Conservation (phyloP, 805 yeast genomes). For the Blastobotrys americana region DNA sequence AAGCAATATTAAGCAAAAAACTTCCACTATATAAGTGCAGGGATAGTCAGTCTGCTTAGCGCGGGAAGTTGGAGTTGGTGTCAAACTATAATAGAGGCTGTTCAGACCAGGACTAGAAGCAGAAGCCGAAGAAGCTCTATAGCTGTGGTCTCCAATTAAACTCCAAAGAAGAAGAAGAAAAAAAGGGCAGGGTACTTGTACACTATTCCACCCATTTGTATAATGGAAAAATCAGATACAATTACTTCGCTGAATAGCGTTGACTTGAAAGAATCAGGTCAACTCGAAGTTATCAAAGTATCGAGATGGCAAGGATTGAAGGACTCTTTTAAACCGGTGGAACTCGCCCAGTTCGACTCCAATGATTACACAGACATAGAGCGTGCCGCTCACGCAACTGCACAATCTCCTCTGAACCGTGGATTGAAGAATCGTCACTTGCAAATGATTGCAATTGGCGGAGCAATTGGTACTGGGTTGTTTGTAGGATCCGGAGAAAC, state of each 20-base stretch:
- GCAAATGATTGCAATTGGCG: constrained; percentile 72
- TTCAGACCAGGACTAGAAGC: no score
- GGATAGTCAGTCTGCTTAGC: no score
- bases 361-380: constrained; percentile 31
- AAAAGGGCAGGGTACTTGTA: no score
- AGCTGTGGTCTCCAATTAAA: no score
- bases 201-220: constrained; percentile 1
- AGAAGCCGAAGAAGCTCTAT: no score
- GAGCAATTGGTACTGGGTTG: constrained; percentile 67
- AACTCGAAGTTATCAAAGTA: constrained; percentile 8
- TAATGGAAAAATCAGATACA: neutral
- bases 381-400: constrained; percentile 36
- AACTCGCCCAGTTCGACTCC: constrained; percentile 32
- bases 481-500: constrained; percentile 60
- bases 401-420: constrained; percentile 51
- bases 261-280: constrained; percentile 1
- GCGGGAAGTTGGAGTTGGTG: no score
- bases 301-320: constrained; percentile 29
- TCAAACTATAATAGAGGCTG: no score
- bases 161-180: no score
- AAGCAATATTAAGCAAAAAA: no score
- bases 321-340: constrained; percentile 38
- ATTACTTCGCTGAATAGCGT: neutral
- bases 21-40: no score
- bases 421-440: constrained; percentile 32